A percentile compares a stretch with the other conserved stretches of the same genome.
Conservation (phyloP, 2,329 filamentous ascomycete genomes). For the Daldinia sp. region DNA sequence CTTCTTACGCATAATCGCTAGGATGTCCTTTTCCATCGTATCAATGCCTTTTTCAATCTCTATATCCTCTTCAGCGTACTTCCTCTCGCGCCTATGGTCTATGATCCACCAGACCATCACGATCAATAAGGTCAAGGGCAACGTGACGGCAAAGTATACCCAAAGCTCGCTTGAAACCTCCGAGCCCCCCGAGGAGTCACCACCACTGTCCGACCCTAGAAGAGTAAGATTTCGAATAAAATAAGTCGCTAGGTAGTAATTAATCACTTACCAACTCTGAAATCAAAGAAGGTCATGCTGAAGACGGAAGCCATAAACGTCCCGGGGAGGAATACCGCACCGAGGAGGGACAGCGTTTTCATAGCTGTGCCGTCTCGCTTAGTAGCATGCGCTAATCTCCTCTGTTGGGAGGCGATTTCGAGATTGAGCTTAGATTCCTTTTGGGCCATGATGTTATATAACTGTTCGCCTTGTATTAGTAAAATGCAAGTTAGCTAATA, state of each 20-base stretch:
- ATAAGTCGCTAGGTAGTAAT: not conserved
- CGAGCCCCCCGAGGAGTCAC: slow-evolving; percentile 45
- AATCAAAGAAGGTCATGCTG: slow-evolving; percentile 73
- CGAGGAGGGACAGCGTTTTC: slow-evolving; percentile 71
- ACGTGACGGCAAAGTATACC: slow-evolving; percentile 69
- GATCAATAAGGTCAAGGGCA: slow-evolving; percentile 65
- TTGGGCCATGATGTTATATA: slow-evolving; percentile 73
- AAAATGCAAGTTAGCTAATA: not conserved
- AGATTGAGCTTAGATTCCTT: slow-evolving; percentile 71
- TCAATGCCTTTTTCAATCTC: slow-evolving; percentile 64
- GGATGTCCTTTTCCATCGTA: slow-evolving; percentile 65
- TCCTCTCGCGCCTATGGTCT: slow-evolving; percentile 59
- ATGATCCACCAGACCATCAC: slow-evolving; percentile 64
- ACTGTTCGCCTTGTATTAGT: slow-evolving; percentile 48
- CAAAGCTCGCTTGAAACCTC: slow-evolving; percentile 63
- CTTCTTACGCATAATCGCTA: slow-evolving; percentile 63
- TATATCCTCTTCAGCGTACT: slow-evolving; percentile 58
- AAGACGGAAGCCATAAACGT: slow-evolving; percentile 71
- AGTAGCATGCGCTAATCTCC: slow-evolving; percentile 65
- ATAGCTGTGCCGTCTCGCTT: slow-evolving; percentile 70
- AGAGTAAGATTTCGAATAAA: slow-evolving; percentile 2
- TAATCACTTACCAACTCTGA: slow-evolving; percentile 54
- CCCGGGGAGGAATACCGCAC: slow-evolving; percentile 69
- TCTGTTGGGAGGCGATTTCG: slow-evolving; percentile 68
- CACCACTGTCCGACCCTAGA: slow-evolving; percentile 17